Evolutionary conservation across 2,329 filamentous ascomycete genomes (phyloP), one percentile per base, ranked within the genome.

Genomic region (Neofusicoccum parvum): DNA sequence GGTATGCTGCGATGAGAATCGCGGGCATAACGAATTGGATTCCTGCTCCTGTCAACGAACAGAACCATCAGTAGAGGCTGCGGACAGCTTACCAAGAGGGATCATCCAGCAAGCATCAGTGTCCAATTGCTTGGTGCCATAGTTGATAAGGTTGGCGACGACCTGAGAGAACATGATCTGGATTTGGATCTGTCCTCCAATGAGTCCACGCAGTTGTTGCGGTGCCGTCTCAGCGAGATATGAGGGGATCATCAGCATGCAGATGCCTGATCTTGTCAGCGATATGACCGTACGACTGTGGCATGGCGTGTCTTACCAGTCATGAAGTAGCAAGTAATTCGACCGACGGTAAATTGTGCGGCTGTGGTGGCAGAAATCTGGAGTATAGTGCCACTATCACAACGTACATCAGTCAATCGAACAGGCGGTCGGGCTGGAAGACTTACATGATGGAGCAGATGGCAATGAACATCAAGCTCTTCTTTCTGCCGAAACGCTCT

Each of bases 161-260:
- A 62, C 59, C 14, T 62, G 59, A 4, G 59, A 62, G 46, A 62
- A 62, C 59, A 62, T 62, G 46, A 62, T 62, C 46, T 62, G 59
- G 15, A 62, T 62, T 17, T 62, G 59, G n/a, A 62, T 51, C 37
- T 62, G 59, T 9, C 59, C 59, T 34, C 59, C 59, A 17, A 62
- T 62, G 34, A 62, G 46, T 14, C 59, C 59, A 14, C 59, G 59
- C 12, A 62, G 36, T 20, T 62, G 46, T 37, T 62, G 59, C 2
- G 59, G 59, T 3, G 59, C 59, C 14, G 59, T 62, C n/a, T 62
- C 59, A n/a, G 59, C 59, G n/a, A 62, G 46, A 34, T 62, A 62
- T 11, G 59, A 62, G 7, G 59, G 59, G 46, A 62, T 62, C 59
- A 62, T 62, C 34, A 62, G 36, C 59, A 62, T 62, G 59, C 59